phyloP scores from a whole-genome alignment of 768 basidiomycete species.

The Leccinum olivaceopallidum region DNA sequence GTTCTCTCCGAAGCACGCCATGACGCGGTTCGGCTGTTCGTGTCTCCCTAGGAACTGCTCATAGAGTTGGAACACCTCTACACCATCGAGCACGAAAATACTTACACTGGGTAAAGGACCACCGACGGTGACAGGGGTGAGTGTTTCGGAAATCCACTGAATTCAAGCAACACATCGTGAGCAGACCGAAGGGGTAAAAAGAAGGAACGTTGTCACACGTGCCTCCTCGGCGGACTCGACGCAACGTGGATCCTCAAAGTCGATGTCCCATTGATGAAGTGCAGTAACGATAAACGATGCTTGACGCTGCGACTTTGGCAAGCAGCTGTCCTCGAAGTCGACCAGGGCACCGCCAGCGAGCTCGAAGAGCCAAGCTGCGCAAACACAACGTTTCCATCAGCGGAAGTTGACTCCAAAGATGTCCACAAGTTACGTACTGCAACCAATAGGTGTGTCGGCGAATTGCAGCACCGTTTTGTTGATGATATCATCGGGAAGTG shows the following conservation, averaged over 20 bases:
- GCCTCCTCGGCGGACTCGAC: slow-evolving; percentile 82
- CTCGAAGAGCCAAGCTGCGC: slow-evolving; percentile 88
- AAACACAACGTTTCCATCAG: slow-evolving; percentile 3
- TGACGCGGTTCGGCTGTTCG: slow-evolving; percentile 61
- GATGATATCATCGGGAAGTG: slow-evolving; percentile 84
- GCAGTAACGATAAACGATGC: slow-evolving; percentile 86
- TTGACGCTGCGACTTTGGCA: slow-evolving; percentile 78
- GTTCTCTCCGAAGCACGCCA: slow-evolving; percentile 70
- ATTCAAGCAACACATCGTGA: slow-evolving; percentile 9
- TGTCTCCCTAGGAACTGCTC: slow-evolving; percentile 73
- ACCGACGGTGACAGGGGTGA: slow-evolving; percentile 70
- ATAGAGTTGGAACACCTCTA: slow-evolving; percentile 19
- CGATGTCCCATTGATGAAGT: slow-evolving; percentile 91
- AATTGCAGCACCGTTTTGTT: slow-evolving; percentile 82
- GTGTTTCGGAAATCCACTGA: slow-evolving; percentile 79
- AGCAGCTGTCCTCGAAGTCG: slow-evolving; percentile 71
- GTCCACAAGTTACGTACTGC: slow-evolving; percentile 59
- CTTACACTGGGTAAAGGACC: slow-evolving; percentile 85
- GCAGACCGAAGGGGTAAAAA: slow-evolving; percentile 1
- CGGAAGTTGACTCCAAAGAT: background rate
- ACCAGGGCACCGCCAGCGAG: slow-evolving; percentile 78
- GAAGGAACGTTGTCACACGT: slow-evolving; percentile 15
- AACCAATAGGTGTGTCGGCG: slow-evolving; percentile 82
- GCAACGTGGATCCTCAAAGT: slow-evolving; percentile 78
- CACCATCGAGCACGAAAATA: slow-evolving; percentile 25